These are phyloP conservation scores for Salix brachista DNA, from an alignment of 345 rosid species.

Conservation along the genomic window DNA sequence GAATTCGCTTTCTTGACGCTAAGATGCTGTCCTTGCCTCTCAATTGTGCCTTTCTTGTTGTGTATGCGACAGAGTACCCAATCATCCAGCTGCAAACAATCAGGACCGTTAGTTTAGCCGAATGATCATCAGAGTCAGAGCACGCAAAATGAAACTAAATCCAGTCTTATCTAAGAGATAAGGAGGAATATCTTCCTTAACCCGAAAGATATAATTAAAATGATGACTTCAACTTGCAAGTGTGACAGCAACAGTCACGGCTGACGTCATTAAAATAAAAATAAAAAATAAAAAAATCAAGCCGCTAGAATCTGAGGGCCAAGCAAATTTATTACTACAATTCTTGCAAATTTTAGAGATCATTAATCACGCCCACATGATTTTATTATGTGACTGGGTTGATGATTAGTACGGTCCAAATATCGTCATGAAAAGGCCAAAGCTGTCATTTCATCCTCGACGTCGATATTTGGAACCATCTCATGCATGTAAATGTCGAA, in stretches of 20 bases:
- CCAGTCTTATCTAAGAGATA: constrained; percentile 5
- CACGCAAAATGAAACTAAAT: background rate
- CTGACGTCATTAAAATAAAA: background rate
- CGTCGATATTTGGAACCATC: background rate
- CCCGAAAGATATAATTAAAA: background rate
- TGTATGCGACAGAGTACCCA: constrained; percentile 96
- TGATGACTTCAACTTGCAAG: background rate
- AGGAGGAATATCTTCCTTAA: constrained; percentile 23
- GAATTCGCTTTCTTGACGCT: background rate
- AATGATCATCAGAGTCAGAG: background rate
- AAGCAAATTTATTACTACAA: background rate
- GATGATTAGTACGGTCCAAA: background rate
- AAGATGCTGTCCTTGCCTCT: constrained; percentile 37
- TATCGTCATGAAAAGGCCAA: background rate
- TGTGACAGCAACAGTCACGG: background rate
- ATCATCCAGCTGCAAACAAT: constrained; percentile 70
- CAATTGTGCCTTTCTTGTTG: constrained; percentile 78
- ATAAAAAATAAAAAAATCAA: no score
- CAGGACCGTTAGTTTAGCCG: background rate
- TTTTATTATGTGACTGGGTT: background rate
- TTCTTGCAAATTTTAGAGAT: background rate
- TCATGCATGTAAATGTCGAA: constrained; percentile 3
- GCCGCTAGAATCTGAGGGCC: background rate
- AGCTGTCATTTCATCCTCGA: constrained; percentile 7
- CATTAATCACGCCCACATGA: background rate